Base-by-base conservation (phyloP, 148 eudicot species). In the Camellia granthamiana region DNA sequence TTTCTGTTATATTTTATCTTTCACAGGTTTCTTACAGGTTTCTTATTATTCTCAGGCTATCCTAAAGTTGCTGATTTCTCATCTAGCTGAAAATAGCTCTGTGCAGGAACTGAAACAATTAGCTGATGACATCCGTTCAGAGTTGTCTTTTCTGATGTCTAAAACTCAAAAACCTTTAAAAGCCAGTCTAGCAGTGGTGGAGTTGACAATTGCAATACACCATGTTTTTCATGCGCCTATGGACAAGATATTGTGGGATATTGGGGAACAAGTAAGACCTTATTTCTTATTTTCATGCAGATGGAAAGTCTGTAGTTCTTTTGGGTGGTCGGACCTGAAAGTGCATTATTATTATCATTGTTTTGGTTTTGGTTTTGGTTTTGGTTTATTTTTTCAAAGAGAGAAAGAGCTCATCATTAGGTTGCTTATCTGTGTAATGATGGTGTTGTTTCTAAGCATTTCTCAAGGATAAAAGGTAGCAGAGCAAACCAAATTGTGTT, bases 161-260 rank as follows among this genome's bases (percentile, higher is more conserved):
- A 87, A 87, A 84, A 84, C 90, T 52, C 88, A 89, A 51, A 90
- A 83, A 56, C 80, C 86, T 56, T 49, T 88, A 21, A 85, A 79
- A 85, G 81, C 92, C 59, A 95, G 98, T 83, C 73, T 95, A 65
- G 82, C 98, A 23, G 92, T 82, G 75, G 97, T 91, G 67, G 98
- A 95, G 86, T 79, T 95, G 81, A 91, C 98, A 30, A 87, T 95
- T 81, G 98, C 98, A 65, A 83, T 95, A 77, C 98, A 92, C 85
- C 87, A 88, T 86, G 94, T 94, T 74, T 94, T 92, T 84, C 84
- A 90, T 80, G 90, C 94, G 23, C 98, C 98, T 18, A 65, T 91
- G 88, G 98, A 95, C 90, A 95, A 95, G 77, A 95, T 92, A 83
- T 77, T 91, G 81, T 95, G 98, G 97, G 98, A 92, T 89, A 83